Base-by-base conservation (phyloP, 176 grass and related monocot species). In the Elymus sibiricus region DNA sequence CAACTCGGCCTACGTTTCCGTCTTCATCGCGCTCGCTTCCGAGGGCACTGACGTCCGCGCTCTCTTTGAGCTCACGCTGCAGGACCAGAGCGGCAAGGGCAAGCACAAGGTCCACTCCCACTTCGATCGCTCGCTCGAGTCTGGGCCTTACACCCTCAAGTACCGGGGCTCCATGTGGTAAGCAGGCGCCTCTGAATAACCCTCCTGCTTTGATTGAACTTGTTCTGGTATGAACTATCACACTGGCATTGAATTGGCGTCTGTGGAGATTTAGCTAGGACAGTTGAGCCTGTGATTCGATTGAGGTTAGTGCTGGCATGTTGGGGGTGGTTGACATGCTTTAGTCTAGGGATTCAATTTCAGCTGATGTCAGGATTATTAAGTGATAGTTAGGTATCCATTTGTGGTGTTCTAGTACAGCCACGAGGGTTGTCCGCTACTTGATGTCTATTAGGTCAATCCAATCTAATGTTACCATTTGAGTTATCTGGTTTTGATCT, bases 161-260 rank as follows among this genome's bases (percentile, higher is more conserved):
- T 95, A 95, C 88, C 88, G 95, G 11, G 90, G 93, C 34, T 94
- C 91, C 88, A 98, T 98, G 95, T 98, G 95, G 95, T 98, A 88
- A 87, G 71, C 79, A 15, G 3, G 19, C 14, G 28, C 8, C 40
- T 53, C n/a, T 27, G 10, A 31, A 15, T 79, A 32, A 59, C 59
- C 22, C 15, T 73, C 32, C 65, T 35, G 7, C 8, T 63, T 61
- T 24, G 67, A 8, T 37, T 22, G 39, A 53, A 53, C 17, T 53
- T 53, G 49, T 53, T 53, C 16, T 53, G 49, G 49, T 53, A 53
- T 19, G 49, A 53, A 53, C 49, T 19, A 53, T 53, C 15, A 53
- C 49, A 53, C 49, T 53, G 49, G 6, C 49, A 16, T 53, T 53
- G 49, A 53, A 53, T 53, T 53, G 49, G 16, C 49, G 49, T 53